Conservation (phyloP, 108 stramenopile genomes). For the Cyclotella choctawhatcheeana region DNA sequence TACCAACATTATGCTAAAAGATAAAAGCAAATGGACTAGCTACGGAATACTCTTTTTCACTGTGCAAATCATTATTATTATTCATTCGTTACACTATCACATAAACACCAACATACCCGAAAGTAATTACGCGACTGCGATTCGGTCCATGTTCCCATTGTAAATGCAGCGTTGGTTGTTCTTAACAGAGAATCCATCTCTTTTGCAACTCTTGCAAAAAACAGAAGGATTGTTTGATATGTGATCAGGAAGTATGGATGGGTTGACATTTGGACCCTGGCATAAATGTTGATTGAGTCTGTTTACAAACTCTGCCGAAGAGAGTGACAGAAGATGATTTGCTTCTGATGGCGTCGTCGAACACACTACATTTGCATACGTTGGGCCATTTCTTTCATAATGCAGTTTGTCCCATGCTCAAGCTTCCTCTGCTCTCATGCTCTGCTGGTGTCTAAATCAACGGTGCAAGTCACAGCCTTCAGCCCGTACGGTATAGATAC, state of each 20-base stretch:
- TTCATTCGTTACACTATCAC: no score
- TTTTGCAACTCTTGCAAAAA: conserved; percentile 27
- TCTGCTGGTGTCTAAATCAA: conserved; percentile 57
- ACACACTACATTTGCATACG: conserved; percentile 87
- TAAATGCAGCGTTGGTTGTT: conserved; percentile 47
- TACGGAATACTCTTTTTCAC: no score
- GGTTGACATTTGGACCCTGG: conserved; percentile 66
- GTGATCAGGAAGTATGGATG: conserved; percentile 26
- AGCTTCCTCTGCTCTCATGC: no score
- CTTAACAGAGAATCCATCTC: conserved; percentile 49
- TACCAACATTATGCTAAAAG: no score
- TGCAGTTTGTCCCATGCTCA: conserved; percentile 55
- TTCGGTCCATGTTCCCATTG: conserved; percentile 60
- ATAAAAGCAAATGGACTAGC: no score
- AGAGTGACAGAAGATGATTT: conserved; percentile 43
- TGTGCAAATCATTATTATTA: no score
- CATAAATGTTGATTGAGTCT: conserved; percentile 66
- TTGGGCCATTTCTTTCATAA: conserved; percentile 36
- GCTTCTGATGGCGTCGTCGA: conserved; percentile 73
- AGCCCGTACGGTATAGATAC: conserved; percentile 64
- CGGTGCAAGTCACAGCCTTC: conserved; percentile 80
- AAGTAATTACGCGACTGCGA: conserved; percentile 62
- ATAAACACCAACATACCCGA: no score
- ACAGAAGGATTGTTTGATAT: conserved; percentile 2
- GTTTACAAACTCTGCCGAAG: conserved; percentile 41